Base-by-base conservation (phyloP, 2,329 filamentous ascomycete species). In the Aureobasidium subglaciale region DNA sequence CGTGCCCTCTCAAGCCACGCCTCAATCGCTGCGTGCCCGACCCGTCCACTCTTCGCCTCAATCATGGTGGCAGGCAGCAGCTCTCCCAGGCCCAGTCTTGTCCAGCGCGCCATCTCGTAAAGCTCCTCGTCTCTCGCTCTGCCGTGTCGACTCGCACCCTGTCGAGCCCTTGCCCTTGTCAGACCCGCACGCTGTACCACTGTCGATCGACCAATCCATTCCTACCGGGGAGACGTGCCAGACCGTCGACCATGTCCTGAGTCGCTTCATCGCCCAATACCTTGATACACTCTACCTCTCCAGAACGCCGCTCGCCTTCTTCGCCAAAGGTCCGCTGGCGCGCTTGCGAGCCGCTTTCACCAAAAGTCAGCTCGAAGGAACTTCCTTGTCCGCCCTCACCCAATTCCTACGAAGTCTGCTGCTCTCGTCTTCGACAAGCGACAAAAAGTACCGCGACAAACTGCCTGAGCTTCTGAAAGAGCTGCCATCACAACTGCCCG, bases 311-410 rank as follows among this genome's bases (percentile, higher is more conserved):
- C 73, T 92, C 56, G 88, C 88, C 57, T 93, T 91, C 69, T 91
- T 92, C 69, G 85, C 85, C 18, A 93, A 93, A 72, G 88, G 88
- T 0, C 87, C 88, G 1, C 73, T 93, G 18, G 88, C 88, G 41
- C 80, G 87, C 62, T 85, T 87, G 42, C 81, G 88, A 58, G 86
- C 85, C 43, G 80, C 84, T 13, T 89, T 89, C 60, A 81, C 84
- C 56, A 71, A 83, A 32, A 22, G 35, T 8, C 32, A 56, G 10
- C 8, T 35, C 11, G 10, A 48, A 37, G 25, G 9, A 16, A 13
- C 43, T n/a, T 15, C 24, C 8, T 22, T 48, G 69, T 71, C 73
- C 22, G 81, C 89, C 48, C 73, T 91, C 16, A 76, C 87, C 8
- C 74, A 78, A 0, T 90, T 89, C 62, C 67, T 92, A n/a, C 83